Percentiles rank a stretch among this genome's conserved stretches.
These are phyloP conservation scores for Apiotrichum akiyoshidainum DNA, from an alignment of 1,284 basidiomycete species.

Conservation along the genomic window DNA sequence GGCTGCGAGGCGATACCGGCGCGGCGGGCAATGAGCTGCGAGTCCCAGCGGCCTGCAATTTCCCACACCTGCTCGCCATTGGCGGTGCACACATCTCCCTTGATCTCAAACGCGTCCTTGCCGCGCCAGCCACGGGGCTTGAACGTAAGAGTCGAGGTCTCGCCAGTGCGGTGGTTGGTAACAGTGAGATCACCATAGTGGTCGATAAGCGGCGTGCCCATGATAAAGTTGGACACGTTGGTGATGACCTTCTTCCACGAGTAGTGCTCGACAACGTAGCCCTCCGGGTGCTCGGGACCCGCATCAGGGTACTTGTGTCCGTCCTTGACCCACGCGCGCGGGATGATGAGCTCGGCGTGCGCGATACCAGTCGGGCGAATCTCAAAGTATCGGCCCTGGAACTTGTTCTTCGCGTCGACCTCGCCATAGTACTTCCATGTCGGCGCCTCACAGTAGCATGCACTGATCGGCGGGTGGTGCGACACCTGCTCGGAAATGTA, in stretches of 20 bases:
- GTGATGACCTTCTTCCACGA: slow-evolving; percentile 76
- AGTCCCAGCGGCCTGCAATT: slow-evolving; percentile 94
- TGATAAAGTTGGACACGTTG: slow-evolving; percentile 87
- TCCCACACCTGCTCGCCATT: slow-evolving; percentile 72
- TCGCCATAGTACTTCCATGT: slow-evolving; percentile 90
- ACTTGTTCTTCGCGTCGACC: slow-evolving; percentile 75
- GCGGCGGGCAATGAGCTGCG: slow-evolving; percentile 82
- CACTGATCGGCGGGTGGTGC: slow-evolving; percentile 96
- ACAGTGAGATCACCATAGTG: slow-evolving; percentile 95
- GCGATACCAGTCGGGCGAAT: slow-evolving; percentile 92
- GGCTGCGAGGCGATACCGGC: slow-evolving; percentile 63
- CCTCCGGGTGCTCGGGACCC: slow-evolving; percentile 39
- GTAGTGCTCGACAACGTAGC: slow-evolving; percentile 47
- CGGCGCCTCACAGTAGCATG: slow-evolving; percentile 89
- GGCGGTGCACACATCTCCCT: slow-evolving; percentile 72
- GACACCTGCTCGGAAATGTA: slow-evolving; percentile 94
- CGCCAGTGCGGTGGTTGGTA: slow-evolving; percentile 87
- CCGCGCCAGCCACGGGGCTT: slow-evolving; percentile 95
- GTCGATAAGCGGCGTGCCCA: slow-evolving; percentile 90
- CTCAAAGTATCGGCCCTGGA: slow-evolving; percentile 95
- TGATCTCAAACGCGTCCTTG: slow-evolving; percentile 86
- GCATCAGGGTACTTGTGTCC: slow-evolving; percentile 45
- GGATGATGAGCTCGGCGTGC: slow-evolving; percentile 79
- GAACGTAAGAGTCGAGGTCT: slow-evolving; percentile 85
- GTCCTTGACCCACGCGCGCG: slow-evolving; percentile 57